Base-by-base conservation (phyloP, 2,329 filamentous ascomycete species). In the Trichocomaceae sp. region DNA sequence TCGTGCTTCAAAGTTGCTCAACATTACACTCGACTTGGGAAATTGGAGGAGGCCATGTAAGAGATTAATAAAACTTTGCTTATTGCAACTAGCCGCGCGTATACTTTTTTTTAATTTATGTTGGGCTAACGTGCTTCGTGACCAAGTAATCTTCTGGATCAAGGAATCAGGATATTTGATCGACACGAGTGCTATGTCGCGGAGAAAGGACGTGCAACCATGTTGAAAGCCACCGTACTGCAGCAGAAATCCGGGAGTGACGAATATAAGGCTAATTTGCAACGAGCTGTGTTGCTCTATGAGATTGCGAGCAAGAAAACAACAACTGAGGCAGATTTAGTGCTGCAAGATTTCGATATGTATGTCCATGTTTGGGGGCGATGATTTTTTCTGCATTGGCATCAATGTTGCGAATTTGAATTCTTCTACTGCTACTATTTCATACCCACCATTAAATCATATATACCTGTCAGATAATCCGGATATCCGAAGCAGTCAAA, bases 1-100 rank as follows among this genome's bases (percentile, higher is more conserved):
- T n/a, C 13, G n/a, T 51, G 49, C 15, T n/a, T 51, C 20, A 51
- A 51, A 44, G 49, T 51, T 4, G 49, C 49, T 44, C 29, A 22
- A 17, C 49, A 51, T 51, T 51, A 51, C 23, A 12, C 42, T 12
- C 19, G 19, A 10, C 8, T 26, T 3, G 23, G 23, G 3, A 45
- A 45, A 15, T 15, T 35, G 9, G 3, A 35, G 9, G 33, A 35
- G 7, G 33, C 33, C 3, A 12, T 35, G 33, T 35, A 15, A 35
- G 33, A 10, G 7, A n/a, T 15, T 12, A 12, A 9, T 12, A 3
- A 35, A 12, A 15, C 12, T n/a, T n/a, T n/a, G n/a, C n/a, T n/a
- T n/a, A n/a, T n/a, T n/a, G n/a, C n/a, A 35, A 6, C 12, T 9
- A 3, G 8, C 3, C 13, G 13, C 3, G 33, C 33, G 9, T 12